phyloP scores from a whole-genome alignment of 306 rosid genomes.

The Inga leiocalycina region DNA sequence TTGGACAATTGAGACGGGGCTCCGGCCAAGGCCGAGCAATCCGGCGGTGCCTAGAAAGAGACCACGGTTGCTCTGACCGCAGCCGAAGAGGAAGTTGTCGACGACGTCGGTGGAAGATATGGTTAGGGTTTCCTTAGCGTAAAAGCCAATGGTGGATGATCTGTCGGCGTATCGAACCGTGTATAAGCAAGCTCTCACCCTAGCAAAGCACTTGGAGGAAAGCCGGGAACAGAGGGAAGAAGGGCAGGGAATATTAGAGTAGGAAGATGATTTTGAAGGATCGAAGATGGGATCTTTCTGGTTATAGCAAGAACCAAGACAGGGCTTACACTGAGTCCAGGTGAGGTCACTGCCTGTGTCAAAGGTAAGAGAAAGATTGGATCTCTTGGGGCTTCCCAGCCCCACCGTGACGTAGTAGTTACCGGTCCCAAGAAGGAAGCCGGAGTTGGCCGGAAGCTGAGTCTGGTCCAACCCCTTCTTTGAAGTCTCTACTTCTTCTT shows the following conservation, averaged over 20 bases:
- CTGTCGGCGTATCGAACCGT: background rate
- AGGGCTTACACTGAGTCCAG: conserved; percentile 88
- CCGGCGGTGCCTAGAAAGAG: background rate
- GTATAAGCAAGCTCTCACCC: background rate
- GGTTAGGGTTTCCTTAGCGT: background rate
- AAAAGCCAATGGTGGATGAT: background rate
- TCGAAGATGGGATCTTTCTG: conserved; percentile 56
- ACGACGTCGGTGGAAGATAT: background rate
- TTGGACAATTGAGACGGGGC: background rate
- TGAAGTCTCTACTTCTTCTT: background rate
- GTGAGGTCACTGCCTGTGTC: conserved; percentile 78
- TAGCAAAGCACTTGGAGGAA: too few relatives aligned
- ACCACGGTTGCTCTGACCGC: background rate
- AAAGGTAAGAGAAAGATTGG: conserved; percentile 50
- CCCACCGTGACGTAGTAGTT: conserved; percentile 68
- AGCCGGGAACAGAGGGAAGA: conserved; percentile 43
- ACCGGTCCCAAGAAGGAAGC: conserved; percentile 47
- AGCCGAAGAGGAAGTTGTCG: background rate
- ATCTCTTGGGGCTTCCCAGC: conserved; percentile 58
- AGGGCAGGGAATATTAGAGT: conserved; percentile 53
- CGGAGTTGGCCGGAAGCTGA: conserved; percentile 58
- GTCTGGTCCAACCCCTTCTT: conserved; percentile 4
- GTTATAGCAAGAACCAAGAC: conserved; percentile 47
- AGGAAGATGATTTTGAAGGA: conserved; percentile 48
- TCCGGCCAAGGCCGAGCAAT: background rate